Conservation (phyloP, 257 asterid genomes). For the Solanum piurae region DNA sequence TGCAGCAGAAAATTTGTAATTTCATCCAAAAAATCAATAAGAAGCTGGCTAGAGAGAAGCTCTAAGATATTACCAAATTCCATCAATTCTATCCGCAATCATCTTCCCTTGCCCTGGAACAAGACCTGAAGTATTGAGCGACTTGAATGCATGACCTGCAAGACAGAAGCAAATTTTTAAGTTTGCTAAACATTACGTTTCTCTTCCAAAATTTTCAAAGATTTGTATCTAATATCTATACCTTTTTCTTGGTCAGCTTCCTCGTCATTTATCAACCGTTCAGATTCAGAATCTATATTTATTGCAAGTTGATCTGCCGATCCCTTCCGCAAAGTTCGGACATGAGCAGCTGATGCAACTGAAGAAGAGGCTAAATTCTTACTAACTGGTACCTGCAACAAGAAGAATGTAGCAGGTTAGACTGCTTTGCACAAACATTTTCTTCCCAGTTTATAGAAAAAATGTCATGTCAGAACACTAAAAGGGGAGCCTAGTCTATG, state of each 20-base stretch:
- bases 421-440: background rate
- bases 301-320: conserved; percentile 88
- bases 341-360: conserved; percentile 70
- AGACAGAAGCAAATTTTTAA: background rate
- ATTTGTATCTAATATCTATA: background rate
- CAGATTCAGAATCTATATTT: conserved; percentile 67
- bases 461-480: background rate
- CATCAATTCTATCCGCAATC: conserved; percentile 82
- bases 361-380: conserved; percentile 38
- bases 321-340: conserved; percentile 75
- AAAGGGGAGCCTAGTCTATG: background rate
- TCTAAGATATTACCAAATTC: conserved; percentile 59
- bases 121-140: conserved; percentile 69
- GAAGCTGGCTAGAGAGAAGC: background rate
- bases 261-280: conserved; percentile 43
- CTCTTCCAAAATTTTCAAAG: background rate
- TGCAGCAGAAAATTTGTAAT: background rate
- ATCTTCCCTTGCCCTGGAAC: conserved; percentile 88
- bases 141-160: conserved; percentile 84
- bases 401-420: background rate
- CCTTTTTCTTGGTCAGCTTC: conserved; percentile 87
- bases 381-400: conserved; percentile 54
- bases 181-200: background rate
- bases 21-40: background rate
- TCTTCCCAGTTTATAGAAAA: background rate